phyloP scores from a whole-genome alignment of 306 rosid genomes.

The Crotalaria pallida region DNA sequence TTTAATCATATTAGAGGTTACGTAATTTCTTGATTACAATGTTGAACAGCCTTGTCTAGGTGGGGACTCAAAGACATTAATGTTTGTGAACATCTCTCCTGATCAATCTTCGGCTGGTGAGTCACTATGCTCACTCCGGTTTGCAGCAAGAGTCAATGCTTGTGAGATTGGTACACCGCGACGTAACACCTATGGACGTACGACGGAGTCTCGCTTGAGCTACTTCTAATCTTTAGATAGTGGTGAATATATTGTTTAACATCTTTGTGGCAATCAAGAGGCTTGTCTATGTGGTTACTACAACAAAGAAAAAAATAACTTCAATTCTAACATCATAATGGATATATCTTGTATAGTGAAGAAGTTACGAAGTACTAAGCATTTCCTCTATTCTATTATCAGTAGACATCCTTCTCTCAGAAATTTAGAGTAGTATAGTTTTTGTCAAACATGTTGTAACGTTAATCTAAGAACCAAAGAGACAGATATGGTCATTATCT shows the following conservation, averaged over 20 bases:
- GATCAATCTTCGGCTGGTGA: constrained; percentile 68
- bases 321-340: constrained; percentile 60
- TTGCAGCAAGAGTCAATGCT: constrained; percentile 90
- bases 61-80: constrained; percentile 89
- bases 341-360: constrained; percentile 58
- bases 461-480: background rate
- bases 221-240: constrained; percentile 40
- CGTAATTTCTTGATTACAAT: constrained; percentile 17
- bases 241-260: constrained; percentile 19
- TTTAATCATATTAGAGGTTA: background rate
- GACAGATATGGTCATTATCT: background rate
- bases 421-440: background rate
- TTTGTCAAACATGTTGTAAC: background rate
- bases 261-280: constrained; percentile 16
- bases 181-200: constrained; percentile 57
- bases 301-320: constrained; percentile 32
- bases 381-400: background rate
- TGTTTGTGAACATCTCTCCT: constrained; percentile 91
- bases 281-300: constrained; percentile 15
- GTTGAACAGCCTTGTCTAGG: constrained; percentile 88
- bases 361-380: constrained; percentile 6
- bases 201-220: constrained; percentile 59
- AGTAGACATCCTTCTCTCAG: background rate
- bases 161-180: constrained; percentile 97
- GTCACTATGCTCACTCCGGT: constrained; percentile 91